Evolutionary conservation across 208 protist species (phyloP).

Genomic region (Blastocrithidia nonstop): DNA sequence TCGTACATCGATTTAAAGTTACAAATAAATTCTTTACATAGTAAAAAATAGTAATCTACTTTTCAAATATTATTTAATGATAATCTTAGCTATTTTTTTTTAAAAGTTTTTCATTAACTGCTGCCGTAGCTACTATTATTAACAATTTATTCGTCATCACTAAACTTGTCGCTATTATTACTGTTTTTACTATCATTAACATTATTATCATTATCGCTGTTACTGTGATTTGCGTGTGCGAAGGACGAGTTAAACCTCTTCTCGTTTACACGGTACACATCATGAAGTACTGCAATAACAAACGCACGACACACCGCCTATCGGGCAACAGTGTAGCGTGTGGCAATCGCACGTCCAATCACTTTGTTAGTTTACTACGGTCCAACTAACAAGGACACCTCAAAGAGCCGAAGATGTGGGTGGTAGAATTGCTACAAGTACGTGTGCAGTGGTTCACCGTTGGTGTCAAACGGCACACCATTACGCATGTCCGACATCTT

Average conservation of each 20-base stretch:
- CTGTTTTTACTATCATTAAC: neutral
- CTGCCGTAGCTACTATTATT: too few relatives aligned
- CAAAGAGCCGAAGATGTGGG: slow-evolving; percentile 47
- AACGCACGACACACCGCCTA: slow-evolving; percentile 48
- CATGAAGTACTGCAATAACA: slow-evolving; percentile 34
- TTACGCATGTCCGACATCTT: slow-evolving; percentile 53
- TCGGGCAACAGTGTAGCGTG: slow-evolving; percentile 46
- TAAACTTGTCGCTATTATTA: too few relatives aligned
- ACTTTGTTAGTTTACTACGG: slow-evolving; percentile 7
- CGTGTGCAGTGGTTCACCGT: slow-evolving; percentile 21
- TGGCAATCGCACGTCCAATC: slow-evolving; percentile 35
- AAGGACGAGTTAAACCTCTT: neutral
- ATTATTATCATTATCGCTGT: slow-evolving; percentile 1
- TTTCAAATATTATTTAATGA: too few relatives aligned
- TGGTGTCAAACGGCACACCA: slow-evolving; percentile 51
- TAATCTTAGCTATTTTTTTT: too few relatives aligned
- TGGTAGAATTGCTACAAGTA: slow-evolving; percentile 34
- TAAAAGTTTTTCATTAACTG: too few relatives aligned
- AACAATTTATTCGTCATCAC: too few relatives aligned
- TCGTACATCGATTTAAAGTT: neutral
- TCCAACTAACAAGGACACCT: slow-evolving; percentile 49
- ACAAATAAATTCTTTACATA: neutral
- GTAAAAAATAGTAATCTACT: neutral
- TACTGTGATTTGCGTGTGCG: too few relatives aligned
- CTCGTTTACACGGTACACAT: slow-evolving; percentile 9